Percentiles rank a stretch among this genome's conserved stretches.
Evolutionary conservation across 2,329 filamentous ascomycete species (phyloP).

Genomic region (Calonectria crousiana): DNA sequence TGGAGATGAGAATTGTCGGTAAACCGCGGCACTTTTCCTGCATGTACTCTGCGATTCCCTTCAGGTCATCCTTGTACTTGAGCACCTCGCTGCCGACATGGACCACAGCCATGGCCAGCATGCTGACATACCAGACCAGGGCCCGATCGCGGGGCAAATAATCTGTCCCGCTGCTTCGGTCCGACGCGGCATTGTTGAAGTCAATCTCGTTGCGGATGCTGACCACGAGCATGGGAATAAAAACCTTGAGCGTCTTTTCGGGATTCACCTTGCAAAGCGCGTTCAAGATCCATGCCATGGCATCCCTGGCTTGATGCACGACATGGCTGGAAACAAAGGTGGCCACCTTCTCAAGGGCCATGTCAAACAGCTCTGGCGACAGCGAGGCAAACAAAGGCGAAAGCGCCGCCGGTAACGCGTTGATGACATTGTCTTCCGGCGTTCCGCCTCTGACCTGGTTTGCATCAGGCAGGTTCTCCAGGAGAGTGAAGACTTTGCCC

Average conservation of each 20-base stretch:
- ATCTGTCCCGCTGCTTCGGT: slow-evolving; percentile 92
- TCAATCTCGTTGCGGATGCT: slow-evolving; percentile 98
- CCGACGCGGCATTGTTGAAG: slow-evolving; percentile 94
- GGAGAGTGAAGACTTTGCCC: slow-evolving; percentile 92
- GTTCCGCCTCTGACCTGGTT: slow-evolving; percentile 89
- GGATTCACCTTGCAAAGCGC: slow-evolving; percentile 96
- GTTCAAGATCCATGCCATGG: slow-evolving; percentile 99
- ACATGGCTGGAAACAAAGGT: slow-evolving; percentile 94
- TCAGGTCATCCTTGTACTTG: slow-evolving; percentile 88
- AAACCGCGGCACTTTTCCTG: slow-evolving; percentile 94
- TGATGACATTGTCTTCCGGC: slow-evolving; percentile 97
- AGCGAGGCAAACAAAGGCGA: slow-evolving; percentile 91
- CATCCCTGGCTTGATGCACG: slow-evolving; percentile 95
- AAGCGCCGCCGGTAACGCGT: slow-evolving; percentile 91
- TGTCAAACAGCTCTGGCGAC: slow-evolving; percentile 92
- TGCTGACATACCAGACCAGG: slow-evolving; percentile 95
- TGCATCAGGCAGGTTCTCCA: slow-evolving; percentile 95
- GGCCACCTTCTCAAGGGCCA: slow-evolving; percentile 91
- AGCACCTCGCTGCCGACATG: slow-evolving; percentile 93
- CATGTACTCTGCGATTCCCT: slow-evolving; percentile 95
- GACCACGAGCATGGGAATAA: slow-evolving; percentile 89
- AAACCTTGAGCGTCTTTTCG: slow-evolving; percentile 89
- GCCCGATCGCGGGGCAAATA: slow-evolving; percentile 93
- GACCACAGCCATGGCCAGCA: slow-evolving; percentile 98
- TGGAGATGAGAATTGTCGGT: slow-evolving; percentile 95